Conservation (phyloP, 441 rosid genomes). For the Capsella rubella region DNA sequence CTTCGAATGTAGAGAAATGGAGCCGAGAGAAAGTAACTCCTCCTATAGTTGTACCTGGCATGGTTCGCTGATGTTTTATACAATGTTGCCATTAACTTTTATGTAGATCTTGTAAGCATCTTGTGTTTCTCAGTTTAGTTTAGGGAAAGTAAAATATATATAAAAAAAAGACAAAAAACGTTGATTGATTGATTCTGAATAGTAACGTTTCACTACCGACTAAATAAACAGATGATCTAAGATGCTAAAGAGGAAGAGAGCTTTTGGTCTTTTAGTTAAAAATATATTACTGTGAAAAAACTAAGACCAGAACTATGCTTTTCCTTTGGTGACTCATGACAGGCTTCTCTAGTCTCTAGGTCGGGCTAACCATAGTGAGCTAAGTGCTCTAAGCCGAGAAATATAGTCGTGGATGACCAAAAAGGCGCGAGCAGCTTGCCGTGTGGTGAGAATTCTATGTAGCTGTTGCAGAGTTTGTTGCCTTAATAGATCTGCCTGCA, state of each 20-base stretch:
- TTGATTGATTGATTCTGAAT: conserved; percentile 24
- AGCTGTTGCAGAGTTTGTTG: conserved; percentile 91
- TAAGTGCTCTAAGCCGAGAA: conserved; percentile 87
- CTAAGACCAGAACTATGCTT: conserved; percentile 28
- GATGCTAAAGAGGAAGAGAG: conserved; percentile 22
- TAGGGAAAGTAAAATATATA: neutral
- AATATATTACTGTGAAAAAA: conserved; percentile 5
- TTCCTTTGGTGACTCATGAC: conserved; percentile 9
- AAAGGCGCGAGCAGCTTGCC: conserved; percentile 90
- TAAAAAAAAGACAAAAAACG: conserved; percentile 3
- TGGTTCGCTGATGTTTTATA: conserved; percentile 43
- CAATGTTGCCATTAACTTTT: neutral
- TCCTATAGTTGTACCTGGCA: conserved; percentile 57
- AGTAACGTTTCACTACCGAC: conserved; percentile 25
- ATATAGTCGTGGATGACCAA: conserved; percentile 80
- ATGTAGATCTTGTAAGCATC: conserved; percentile 15
- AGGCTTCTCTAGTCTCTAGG: conserved; percentile 60
- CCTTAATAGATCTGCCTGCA: conserved; percentile 90
- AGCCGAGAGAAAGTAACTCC: conserved; percentile 51
- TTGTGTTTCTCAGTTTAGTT: conserved; percentile 21
- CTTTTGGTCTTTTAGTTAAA: neutral
- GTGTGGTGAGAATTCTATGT: conserved; percentile 81
- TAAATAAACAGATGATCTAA: conserved; percentile 34
- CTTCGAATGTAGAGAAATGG: conserved; percentile 56
- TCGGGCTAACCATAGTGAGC: conserved; percentile 92